Percentiles rank a stretch among this genome's conserved stretches.
Conservation (phyloP, 2,329 filamentous ascomycete genomes). For the Hysterium pulicare region DNA sequence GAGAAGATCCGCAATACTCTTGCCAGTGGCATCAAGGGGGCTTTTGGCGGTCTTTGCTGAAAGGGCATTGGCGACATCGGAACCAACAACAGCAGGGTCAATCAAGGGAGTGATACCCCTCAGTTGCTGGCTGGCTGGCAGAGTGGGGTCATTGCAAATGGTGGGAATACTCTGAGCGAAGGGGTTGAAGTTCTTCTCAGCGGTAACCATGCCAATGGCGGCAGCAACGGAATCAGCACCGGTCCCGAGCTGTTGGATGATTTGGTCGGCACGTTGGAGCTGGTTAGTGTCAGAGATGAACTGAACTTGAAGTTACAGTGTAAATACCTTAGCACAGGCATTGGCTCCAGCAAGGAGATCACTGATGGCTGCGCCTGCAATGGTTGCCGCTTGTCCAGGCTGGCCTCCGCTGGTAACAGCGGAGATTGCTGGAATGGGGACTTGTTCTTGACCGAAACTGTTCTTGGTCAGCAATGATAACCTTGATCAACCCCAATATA, state of each 20-base stretch:
- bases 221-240: conserved; percentile 59
- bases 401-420: conserved; percentile 51
- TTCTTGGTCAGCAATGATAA: neutral
- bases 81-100: conserved; percentile 59
- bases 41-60: conserved; percentile 50
- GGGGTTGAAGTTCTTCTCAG: conserved; percentile 72
- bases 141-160: conserved; percentile 61
- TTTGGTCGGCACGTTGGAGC: conserved; percentile 62
- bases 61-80: conserved; percentile 59
- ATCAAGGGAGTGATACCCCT: conserved; percentile 66
- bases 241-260: conserved; percentile 59
- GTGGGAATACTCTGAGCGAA: conserved; percentile 58
- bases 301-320: neutral
- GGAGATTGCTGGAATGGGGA: conserved; percentile 54
- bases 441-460: conserved; percentile 62
- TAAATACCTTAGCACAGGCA: conserved; percentile 59
- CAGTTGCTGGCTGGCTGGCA: conserved; percentile 59
- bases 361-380: conserved; percentile 60
- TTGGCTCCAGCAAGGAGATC: conserved; percentile 63
- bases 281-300: conserved; percentile 19
- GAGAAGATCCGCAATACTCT: conserved; percentile 64
- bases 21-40: conserved; percentile 58
- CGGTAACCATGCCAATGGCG: conserved; percentile 61
- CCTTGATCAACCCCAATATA: neutral
- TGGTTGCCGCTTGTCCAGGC: conserved; percentile 60